Base-by-base conservation (phyloP, 108 stramenopile species). In the Skeletonema tropicum region DNA sequence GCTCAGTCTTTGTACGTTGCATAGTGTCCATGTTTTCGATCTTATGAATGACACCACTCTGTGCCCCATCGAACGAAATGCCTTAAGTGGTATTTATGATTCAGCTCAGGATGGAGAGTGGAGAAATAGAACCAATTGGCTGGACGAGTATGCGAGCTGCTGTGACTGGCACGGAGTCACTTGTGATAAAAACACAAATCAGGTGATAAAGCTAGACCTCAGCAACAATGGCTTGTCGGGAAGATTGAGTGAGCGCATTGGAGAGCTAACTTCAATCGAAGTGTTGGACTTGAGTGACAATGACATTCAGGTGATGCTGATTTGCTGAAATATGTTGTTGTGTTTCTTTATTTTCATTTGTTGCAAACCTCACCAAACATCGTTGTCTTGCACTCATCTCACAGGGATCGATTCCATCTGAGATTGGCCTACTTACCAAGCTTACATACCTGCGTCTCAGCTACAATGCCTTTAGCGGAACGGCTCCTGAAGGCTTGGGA, bases 241-340 rank as follows among this genome's bases (percentile, higher is more conserved):
- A n/a, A n/a, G n/a, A n/a, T n/a, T n/a, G n/a, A n/a, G n/a, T 19
- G 13, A 63, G 2, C 64, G 63, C 12, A 87, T 94, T 57, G 86
- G 76, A 5, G 55, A 78, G 0, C n/a, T n/a, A n/a, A n/a, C n/a
- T n/a, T n/a, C n/a, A n/a, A n/a, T n/a, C n/a, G n/a, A n/a, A n/a
- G n/a, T n/a, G n/a, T n/a, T n/a, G n/a, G n/a, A n/a, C n/a, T n/a
- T n/a, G n/a, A n/a, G n/a, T n/a, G n/a, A n/a, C 36, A 90, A 7
- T 67, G 60, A 67, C 39, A 79, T 79, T 5, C 60, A 72, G 61
- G 69, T 70, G 49, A 52, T 1, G 49, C 0, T 6, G 6, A 21
- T 52, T 3, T 52, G 19, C 5, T 21, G 21, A n/a, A 23, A 23
- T 52, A 1, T 5, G 3, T 23, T 36, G 0, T 36, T 36, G 32